Conservation (phyloP, 2,329 filamentous ascomycete species). For the Epichloe sylvatica region DNA sequence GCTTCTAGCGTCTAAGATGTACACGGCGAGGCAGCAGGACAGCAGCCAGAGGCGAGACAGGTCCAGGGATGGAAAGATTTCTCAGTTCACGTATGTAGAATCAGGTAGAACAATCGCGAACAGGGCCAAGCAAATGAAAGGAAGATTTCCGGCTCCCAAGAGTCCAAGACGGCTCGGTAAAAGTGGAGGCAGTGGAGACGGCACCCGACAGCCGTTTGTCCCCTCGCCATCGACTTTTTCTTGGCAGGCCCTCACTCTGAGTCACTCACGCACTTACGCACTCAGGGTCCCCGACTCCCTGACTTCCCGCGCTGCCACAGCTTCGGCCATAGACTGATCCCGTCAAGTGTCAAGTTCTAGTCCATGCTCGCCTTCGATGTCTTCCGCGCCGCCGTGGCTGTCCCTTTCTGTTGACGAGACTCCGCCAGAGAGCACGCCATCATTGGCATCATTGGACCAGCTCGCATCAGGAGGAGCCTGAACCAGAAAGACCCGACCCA, state of each 20-base stretch:
- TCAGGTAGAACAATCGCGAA: too few relatives aligned
- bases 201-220: too few relatives aligned
- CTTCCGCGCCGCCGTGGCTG: not conserved
- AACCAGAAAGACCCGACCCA: not conserved
- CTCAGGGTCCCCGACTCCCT: too few relatives aligned
- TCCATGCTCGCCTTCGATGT: not conserved
- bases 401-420: not conserved
- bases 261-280: too few relatives aligned
- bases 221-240: too few relatives aligned
- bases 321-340: not conserved
- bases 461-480: not conserved
- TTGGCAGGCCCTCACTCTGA: too few relatives aligned
- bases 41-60: not conserved
- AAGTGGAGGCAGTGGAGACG: too few relatives aligned
- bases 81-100: too few relatives aligned
- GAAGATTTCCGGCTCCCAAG: too few relatives aligned
- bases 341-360: not conserved
- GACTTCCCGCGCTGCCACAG: too few relatives aligned
- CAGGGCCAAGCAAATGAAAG: too few relatives aligned
- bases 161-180: too few relatives aligned
- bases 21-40: not conserved
- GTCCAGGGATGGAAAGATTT: not conserved
- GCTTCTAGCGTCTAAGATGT: not conserved
- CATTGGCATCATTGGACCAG: not conserved
- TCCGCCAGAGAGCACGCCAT: constrained; percentile 4